These are phyloP conservation scores for Taphrina flavorubra DNA, from an alignment of 1,139 yeast genomes.

Conservation along the genomic window DNA sequence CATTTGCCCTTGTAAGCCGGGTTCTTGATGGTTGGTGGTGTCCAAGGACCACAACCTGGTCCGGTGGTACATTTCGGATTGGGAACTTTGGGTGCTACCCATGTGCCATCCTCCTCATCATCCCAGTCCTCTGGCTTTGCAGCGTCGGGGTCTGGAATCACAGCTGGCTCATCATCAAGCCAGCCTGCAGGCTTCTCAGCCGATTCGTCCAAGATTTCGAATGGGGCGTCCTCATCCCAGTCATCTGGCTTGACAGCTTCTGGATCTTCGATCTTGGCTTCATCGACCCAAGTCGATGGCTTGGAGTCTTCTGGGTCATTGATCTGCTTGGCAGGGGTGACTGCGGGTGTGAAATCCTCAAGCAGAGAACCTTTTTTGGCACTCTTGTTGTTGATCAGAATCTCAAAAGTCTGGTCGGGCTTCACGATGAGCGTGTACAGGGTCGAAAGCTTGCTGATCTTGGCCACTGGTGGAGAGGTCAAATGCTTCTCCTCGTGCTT, in stretches of 20 bases:
- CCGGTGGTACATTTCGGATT: slow-evolving; percentile 71
- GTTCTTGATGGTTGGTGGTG: slow-evolving; percentile 68
- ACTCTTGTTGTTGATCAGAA: slow-evolving; percentile 79
- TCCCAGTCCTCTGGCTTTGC: slow-evolving; percentile 78
- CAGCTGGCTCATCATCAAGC: slow-evolving; percentile 68
- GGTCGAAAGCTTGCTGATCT: slow-evolving; percentile 61
- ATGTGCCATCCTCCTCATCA: slow-evolving; percentile 84
- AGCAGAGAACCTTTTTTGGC: slow-evolving; percentile 71
- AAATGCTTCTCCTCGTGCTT: slow-evolving; percentile 72
- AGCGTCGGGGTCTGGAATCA: slow-evolving; percentile 70
- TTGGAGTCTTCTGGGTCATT: slow-evolving; percentile 66
- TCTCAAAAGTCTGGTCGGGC: slow-evolving; percentile 70
- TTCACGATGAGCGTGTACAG: slow-evolving; percentile 77
- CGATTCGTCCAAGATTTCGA: slow-evolving; percentile 66
- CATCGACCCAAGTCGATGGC: slow-evolving; percentile 85
- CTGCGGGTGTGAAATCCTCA: slow-evolving; percentile 65
- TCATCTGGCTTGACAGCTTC: slow-evolving; percentile 71
- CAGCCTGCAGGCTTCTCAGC: slow-evolving; percentile 75
- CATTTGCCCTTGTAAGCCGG: slow-evolving; percentile 78
- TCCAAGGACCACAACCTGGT: slow-evolving; percentile 80
- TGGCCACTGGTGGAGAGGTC: slow-evolving; percentile 68
- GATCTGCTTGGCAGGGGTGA: slow-evolving; percentile 68
- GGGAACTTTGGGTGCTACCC: slow-evolving; percentile 69
- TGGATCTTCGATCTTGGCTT: slow-evolving; percentile 69
- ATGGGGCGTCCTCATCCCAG: slow-evolving; percentile 75